Percentiles rank a stretch among this genome's conserved stretches.
Conservation (phyloP, 1,139 yeast species). For the Nakaseomyces bracarensis region DNA sequence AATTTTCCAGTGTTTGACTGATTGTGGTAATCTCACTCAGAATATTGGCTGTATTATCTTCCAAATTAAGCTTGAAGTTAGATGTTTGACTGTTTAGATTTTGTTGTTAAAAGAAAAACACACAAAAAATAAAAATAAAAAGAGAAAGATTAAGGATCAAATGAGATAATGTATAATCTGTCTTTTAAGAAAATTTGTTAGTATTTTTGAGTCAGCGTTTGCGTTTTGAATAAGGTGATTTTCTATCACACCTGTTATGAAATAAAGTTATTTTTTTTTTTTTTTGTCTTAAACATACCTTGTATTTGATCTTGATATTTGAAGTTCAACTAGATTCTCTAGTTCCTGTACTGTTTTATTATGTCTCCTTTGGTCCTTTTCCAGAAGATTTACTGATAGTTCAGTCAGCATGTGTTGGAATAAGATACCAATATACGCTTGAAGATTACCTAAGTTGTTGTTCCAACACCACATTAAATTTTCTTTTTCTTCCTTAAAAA, state of each 20-base stretch:
- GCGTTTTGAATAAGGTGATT: no score
- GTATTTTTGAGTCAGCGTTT: no score
- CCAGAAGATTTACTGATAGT: not conserved
- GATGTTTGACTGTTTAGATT: not conserved
- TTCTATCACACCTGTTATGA: no score
- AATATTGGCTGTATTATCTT: not conserved
- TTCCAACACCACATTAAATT: not conserved
- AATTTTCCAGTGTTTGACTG: not conserved
- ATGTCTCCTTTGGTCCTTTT: not conserved
- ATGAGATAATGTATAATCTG: no score
- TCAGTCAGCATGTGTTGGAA: not conserved
- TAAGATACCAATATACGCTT: not conserved
- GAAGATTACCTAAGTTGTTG: conserved; percentile 2
- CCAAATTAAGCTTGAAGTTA: not conserved
- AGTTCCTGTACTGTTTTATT: not conserved
- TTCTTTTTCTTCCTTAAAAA: conserved; percentile 13
- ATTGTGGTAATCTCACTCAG: not conserved
- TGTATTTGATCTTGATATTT: not conserved
- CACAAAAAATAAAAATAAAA: no score
- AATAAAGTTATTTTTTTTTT: not conserved
- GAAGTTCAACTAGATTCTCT: not conserved
- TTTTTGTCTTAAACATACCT: no score
- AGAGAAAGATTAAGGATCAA: no score
- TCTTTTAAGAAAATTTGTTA: no score
- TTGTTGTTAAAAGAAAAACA: not conserved